A percentile compares a stretch with the other conserved stretches of the same genome.
phyloP scores from a whole-genome alignment of 352 stramenopile species.

The Pythium aristosporum region DNA sequence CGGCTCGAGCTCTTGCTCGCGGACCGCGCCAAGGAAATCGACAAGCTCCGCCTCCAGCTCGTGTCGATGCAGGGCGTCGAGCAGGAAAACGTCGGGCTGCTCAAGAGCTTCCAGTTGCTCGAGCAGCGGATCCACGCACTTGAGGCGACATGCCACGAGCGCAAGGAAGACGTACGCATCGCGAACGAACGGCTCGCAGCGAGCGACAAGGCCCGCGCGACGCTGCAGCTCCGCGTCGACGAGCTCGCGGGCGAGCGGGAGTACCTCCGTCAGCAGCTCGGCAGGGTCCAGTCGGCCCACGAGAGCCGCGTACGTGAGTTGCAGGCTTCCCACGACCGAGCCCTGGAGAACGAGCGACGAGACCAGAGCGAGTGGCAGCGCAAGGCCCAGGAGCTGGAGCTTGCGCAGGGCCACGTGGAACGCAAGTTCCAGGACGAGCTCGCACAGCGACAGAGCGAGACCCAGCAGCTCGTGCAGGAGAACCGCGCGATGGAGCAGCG shows the following conservation, averaged over 20 bases:
- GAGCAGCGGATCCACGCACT: constrained; percentile 47
- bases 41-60: constrained; percentile 42
- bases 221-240: constrained; percentile 34
- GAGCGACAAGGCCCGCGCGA: constrained; percentile 37
- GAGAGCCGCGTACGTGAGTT: constrained; percentile 39
- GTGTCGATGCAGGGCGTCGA: constrained; percentile 39
- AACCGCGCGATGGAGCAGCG: constrained; percentile 40
- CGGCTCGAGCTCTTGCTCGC: constrained; percentile 36
- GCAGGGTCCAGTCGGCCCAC: constrained; percentile 28
- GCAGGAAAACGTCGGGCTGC: constrained; percentile 52
- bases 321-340: constrained; percentile 29
- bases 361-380: constrained; percentile 37
- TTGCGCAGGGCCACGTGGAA: constrained; percentile 22
- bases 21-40: constrained; percentile 39
- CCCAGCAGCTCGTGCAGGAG: constrained; percentile 28
- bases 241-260: constrained; percentile 34
- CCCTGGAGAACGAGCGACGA: constrained; percentile 25
- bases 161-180: constrained; percentile 13
- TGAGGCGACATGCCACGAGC: constrained; percentile 34
- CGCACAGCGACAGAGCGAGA: constrained; percentile 29
- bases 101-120: constrained; percentile 55
- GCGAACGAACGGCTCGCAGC: constrained; percentile 12
- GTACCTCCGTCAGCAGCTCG: constrained; percentile 25
- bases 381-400: constrained; percentile 27
- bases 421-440: constrained; percentile 36